phyloP scores from a whole-genome alignment of 73 alveolate genomes.

The Stentor roeselii region DNA sequence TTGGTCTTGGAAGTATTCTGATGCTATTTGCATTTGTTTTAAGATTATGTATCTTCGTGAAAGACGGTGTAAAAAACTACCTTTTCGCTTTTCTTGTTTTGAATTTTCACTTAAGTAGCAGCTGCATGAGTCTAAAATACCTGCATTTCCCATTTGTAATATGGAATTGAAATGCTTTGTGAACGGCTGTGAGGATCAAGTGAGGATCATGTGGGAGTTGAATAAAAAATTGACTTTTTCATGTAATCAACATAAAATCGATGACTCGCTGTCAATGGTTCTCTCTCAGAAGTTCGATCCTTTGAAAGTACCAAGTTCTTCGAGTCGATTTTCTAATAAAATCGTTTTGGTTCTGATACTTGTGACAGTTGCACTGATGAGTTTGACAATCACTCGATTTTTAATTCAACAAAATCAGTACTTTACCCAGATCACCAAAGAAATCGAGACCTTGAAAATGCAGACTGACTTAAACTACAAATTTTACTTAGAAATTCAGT shows the following conservation, averaged over 20 bases:
- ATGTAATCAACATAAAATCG: neutral
- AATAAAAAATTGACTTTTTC: neutral
- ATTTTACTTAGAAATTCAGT: neutral
- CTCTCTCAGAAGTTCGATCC: neutral
- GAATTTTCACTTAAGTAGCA: too few relatives aligned
- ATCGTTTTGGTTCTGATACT: neutral
- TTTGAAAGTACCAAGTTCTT: neutral
- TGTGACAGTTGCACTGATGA: neutral
- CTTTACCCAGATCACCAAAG: neutral
- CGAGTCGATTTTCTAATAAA: neutral
- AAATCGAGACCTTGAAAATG: neutral
- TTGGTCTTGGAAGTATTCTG: neutral
- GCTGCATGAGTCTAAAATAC: too few relatives aligned
- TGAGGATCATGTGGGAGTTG: neutral
- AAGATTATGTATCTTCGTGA: neutral
- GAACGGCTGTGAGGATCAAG: neutral
- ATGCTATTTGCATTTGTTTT: neutral
- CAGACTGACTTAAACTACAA: neutral
- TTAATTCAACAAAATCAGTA: neutral
- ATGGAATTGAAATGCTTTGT: neutral
- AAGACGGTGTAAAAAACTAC: too few relatives aligned
- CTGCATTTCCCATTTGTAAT: neutral
- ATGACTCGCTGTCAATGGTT: neutral
- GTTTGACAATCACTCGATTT: too few relatives aligned
- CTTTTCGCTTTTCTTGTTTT: too few relatives aligned